phyloP scores from a whole-genome alignment of 2,329 filamentous ascomycete species.

The Fusarium sp. region DNA sequence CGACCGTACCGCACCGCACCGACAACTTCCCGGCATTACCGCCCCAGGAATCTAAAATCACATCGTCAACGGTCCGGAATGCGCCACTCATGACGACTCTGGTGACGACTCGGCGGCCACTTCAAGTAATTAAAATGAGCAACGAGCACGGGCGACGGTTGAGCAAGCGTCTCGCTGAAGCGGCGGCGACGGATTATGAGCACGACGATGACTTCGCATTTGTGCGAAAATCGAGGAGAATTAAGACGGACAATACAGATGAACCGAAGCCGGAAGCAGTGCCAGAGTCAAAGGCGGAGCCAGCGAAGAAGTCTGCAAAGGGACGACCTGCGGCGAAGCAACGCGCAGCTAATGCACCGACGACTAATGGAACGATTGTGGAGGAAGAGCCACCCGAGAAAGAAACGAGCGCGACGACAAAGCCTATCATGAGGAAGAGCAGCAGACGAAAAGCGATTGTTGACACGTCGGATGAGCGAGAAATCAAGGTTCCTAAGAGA shows the following conservation, averaged over 20 bases:
- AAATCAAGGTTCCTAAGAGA: constrained; percentile 52
- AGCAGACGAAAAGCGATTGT: constrained; percentile 54
- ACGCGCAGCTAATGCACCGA: constrained; percentile 47
- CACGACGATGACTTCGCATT: constrained; percentile 82
- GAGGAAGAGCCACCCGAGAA: constrained; percentile 31
- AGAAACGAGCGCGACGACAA: constrained; percentile 30
- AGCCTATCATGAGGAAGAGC: constrained; percentile 42
- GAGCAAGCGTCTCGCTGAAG: constrained; percentile 69
- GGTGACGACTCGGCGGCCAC: constrained; percentile 70
- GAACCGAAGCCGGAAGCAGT: constrained; percentile 46
- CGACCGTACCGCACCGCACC: not conserved
- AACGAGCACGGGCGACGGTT: constrained; percentile 69
- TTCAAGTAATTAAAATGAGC: constrained; percentile 76
- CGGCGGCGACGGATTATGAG: constrained; percentile 65
- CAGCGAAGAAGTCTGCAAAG: constrained; percentile 54
- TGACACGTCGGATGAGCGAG: constrained; percentile 51
- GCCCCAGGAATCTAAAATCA: constrained; percentile 23
- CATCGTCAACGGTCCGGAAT: constrained; percentile 40
- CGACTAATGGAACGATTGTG: constrained; percentile 34
- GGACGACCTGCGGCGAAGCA: constrained; percentile 45
- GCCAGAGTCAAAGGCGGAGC: constrained; percentile 47
- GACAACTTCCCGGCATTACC: constrained; percentile 28
- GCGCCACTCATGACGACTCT: constrained; percentile 76
- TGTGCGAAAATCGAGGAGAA: constrained; percentile 72
- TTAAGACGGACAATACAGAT: constrained; percentile 64